Evolutionary conservation across 768 basidiomycete species (phyloP), one percentile per base, ranked within the genome.

Genomic region (Hortiboletus campestris): DNA sequence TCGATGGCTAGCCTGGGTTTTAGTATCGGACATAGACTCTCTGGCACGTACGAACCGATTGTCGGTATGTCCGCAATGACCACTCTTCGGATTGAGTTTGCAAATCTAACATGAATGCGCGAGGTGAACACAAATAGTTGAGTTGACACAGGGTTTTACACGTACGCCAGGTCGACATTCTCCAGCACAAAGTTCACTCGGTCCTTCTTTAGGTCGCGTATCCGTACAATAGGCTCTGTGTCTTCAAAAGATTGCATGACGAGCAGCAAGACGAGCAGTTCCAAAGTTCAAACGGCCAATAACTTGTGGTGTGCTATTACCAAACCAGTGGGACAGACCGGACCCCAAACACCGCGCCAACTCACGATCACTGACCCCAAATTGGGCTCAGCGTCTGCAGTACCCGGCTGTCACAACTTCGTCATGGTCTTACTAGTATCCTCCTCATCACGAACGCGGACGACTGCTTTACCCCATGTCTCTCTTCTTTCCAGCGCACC

Each of bases 41-140:
- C 14, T 48, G 38, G 38, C 31, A 16, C 7, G 25, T 35, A 78
- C 90, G 68, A 67, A 94, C 95, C 94, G 59, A 99, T 83, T 55
- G 97, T 98, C 17, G 95, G 91, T 59, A 99, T 86, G 72, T 98
- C 94, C 29, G 97, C 96, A 75, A 98, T 95, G 78, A 98, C 88
- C 38, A 93, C 89, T 63, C 97, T 81, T 64, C 97, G 84, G 39
- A 99, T 68, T 7, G 95, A 95, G 74, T 99, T 99, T 51, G 96
- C 96, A 63, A 96, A 89, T 44, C 94, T 94, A 28, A 61, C 35
- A 35, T 42, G 32, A 56, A 61, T n/a, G 52, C 55, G n/a, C 22
- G 48, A 16, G 44, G 46, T 62, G 41, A 62, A 57, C 45, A 41
- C 14, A 40, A 51, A 51, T 46, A 45, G 14, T 43, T 17, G 19